A percentile compares a stretch with the other conserved stretches of the same genome.
These are phyloP conservation scores for Blastocystis sp. DNA, from an alignment of 352 stramenopile genomes.

Conservation along the genomic window DNA sequence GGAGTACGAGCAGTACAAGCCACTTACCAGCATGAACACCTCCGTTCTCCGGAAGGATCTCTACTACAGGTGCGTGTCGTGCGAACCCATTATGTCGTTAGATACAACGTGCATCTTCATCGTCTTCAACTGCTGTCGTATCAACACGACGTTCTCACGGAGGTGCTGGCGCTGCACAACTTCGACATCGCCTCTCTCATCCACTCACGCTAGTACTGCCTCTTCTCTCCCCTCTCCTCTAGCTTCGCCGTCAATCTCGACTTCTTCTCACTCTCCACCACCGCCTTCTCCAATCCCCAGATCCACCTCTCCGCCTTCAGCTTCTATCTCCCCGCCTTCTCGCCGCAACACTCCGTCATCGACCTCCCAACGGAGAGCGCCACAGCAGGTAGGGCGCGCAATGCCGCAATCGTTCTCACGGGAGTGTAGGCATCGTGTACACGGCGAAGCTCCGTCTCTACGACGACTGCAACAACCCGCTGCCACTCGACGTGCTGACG, in stretches of 20 bases:
- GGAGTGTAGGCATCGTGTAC: background rate
- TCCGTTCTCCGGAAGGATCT: background rate
- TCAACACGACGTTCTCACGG: background rate
- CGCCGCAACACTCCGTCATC: background rate
- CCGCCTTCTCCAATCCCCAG: background rate
- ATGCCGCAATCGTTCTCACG: too few relatives aligned
- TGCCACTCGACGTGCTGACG: background rate
- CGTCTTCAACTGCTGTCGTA: background rate
- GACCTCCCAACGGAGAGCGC: background rate
- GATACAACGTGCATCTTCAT: background rate
- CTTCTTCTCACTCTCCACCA: background rate
- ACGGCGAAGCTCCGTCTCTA: background rate
- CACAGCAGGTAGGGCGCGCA: background rate
- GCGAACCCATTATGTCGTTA: background rate
- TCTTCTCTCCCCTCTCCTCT: background rate
- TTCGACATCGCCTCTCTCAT: background rate
- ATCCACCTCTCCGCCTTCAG: background rate
- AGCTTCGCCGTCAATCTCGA: slow-evolving; percentile 11
- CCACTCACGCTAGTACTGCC: background rate
- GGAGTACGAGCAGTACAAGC: background rate
- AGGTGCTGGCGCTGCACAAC: background rate
- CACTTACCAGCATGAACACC: background rate
- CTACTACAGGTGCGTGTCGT: background rate
- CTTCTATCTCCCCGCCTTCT: background rate
- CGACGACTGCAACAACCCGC: background rate